Evolutionary conservation across 2,329 filamentous ascomycete species (phyloP).

Genomic region (Coniochaeta prunicola): DNA sequence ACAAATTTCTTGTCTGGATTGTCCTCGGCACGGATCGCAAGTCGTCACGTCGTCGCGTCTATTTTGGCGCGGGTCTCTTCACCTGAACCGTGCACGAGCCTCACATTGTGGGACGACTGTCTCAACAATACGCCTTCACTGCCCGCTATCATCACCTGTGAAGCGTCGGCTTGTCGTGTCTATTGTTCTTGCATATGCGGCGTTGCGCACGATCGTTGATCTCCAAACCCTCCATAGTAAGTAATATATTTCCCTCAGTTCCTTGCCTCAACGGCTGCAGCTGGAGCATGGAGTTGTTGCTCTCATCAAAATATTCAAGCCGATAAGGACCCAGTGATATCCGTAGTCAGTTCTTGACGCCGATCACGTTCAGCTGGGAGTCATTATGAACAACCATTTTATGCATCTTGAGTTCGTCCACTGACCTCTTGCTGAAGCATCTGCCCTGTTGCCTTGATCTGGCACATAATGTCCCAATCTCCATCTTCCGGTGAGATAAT

Average conservation of each 20-base stretch:
- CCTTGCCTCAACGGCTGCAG: too few species aligned
- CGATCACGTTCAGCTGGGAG: not conserved
- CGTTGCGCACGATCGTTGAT: not conserved
- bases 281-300: too few species aligned
- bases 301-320: too few species aligned
- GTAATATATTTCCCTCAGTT: slow-evolving; percentile 4
- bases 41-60: not conserved
- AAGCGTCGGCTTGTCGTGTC: not conserved
- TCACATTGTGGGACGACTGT: not conserved
- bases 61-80: not conserved
- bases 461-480: slow-evolving; percentile 22
- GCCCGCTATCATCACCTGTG: not conserved
- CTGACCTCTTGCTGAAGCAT: not conserved
- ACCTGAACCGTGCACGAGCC: not conserved
- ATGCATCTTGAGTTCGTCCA: not conserved
- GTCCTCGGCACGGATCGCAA: not conserved
- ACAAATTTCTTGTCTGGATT: not conserved
- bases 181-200: not conserved
- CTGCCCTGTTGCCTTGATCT: not conserved
- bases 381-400: not conserved
- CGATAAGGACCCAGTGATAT: too few species aligned
- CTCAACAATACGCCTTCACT: not conserved
- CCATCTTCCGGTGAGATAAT: slow-evolving; percentile 40
- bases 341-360: not conserved
- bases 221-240: not conserved